phyloP scores from a whole-genome alignment of 1,284 basidiomycete species.

The Singerocomus inundabilis region DNA sequence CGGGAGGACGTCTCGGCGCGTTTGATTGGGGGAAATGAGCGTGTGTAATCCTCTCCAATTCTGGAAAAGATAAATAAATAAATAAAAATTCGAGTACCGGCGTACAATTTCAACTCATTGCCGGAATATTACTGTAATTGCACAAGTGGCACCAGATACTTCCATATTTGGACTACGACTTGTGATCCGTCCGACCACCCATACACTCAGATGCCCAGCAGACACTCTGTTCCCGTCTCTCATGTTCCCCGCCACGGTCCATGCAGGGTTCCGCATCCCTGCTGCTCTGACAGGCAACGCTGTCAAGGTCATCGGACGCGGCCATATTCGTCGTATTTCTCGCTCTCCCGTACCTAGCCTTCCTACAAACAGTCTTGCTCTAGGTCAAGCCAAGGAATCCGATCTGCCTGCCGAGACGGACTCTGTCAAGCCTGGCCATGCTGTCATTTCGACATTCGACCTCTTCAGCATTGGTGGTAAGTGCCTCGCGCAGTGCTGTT shows the following conservation, averaged over 20 bases:
- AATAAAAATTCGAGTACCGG: no score
- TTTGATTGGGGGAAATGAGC: no score
- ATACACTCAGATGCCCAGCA: no score
- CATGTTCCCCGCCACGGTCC: conserved; percentile 5
- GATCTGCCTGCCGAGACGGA: conserved; percentile 6
- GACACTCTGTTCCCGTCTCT: no score
- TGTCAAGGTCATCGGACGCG: background rate
- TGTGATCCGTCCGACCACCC: no score
- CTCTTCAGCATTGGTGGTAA: conserved; percentile 89
- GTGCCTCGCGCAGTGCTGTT: conserved; percentile 13
- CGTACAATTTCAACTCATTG: no score
- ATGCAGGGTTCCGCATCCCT: conserved; percentile 7
- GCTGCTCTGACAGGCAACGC: background rate
- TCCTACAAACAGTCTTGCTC: conserved; percentile 10
- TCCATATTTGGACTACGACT: no score
- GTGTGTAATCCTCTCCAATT: no score
- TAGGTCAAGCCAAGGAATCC: conserved; percentile 1
- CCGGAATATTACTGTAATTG: no score
- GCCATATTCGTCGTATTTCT: conserved; percentile 17
- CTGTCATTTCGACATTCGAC: conserved; percentile 92
- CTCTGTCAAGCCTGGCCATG: conserved; percentile 64
- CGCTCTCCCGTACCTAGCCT: background rate
- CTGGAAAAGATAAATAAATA: no score
- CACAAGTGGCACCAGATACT: no score
- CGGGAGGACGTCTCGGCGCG: no score